A percentile compares a stretch with the other conserved stretches of the same genome.
These are phyloP conservation scores for Trichosporon inkin DNA, from an alignment of 1,284 basidiomycete genomes.

Conservation along the genomic window DNA sequence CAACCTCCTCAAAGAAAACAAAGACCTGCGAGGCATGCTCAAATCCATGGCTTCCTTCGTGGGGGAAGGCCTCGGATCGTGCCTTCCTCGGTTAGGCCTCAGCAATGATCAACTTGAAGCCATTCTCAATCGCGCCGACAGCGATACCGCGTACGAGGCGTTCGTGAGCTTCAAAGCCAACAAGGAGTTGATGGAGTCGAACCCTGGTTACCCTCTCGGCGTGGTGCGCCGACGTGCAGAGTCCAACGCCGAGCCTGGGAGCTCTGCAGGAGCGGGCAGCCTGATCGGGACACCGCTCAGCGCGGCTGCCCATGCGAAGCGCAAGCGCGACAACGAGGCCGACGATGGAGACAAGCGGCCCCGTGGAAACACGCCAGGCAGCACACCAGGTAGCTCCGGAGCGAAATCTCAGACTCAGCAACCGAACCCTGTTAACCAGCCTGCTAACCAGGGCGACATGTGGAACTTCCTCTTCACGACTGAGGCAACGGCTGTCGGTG, in stretches of 20 bases:
- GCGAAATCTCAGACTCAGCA: too few species aligned
- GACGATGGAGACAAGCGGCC: conserved; percentile 15
- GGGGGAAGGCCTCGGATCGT: conserved; percentile 66
- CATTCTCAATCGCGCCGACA: conserved; percentile 75
- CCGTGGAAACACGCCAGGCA: conserved; percentile 5
- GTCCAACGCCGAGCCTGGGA: not conserved
- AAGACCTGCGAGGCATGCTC: conserved; percentile 70
- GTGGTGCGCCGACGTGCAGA: conserved; percentile 10
- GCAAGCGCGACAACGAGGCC: conserved; percentile 25
- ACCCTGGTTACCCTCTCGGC: conserved; percentile 36
- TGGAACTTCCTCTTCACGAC: conserved; percentile 19
- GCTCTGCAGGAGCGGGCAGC: not conserved
- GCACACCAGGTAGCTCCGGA: not conserved
- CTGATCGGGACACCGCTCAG: conserved; percentile 3
- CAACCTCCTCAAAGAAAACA: conserved; percentile 85
- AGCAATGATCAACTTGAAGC: conserved; percentile 67
- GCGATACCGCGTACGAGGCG: conserved; percentile 84
- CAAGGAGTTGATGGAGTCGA: conserved; percentile 34
- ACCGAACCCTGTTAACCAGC: not conserved
- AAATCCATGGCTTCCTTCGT: conserved; percentile 72
- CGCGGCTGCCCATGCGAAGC: conserved; percentile 21
- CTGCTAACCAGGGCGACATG: not conserved
- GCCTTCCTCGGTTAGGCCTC: conserved; percentile 66
- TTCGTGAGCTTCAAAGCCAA: conserved; percentile 58
- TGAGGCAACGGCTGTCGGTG: conserved; percentile 11